Percentiles rank a stretch among this genome's conserved stretches.
Evolutionary conservation across 495 filamentous ascomycete genomes (phyloP).

Genomic region (Lentithecium fluviatile): DNA sequence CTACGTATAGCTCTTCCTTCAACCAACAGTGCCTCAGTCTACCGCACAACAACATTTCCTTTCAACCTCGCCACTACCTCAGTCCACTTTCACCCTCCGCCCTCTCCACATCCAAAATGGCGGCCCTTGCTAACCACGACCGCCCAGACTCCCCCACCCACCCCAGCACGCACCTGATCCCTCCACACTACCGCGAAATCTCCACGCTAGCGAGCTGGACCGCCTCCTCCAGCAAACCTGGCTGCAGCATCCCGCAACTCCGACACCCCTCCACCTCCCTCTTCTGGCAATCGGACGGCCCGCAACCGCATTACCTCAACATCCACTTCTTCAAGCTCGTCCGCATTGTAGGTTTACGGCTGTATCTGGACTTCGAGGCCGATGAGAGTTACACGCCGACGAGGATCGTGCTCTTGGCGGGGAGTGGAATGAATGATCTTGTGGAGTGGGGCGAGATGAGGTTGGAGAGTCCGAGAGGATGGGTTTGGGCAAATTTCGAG

Average conservation of each 20-base stretch:
- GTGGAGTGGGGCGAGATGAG: slow-evolving; percentile 77
- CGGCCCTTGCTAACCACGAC: no score
- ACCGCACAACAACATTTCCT: no score
- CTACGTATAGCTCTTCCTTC: no score
- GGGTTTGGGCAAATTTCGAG: slow-evolving; percentile 79
- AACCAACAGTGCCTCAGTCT: no score
- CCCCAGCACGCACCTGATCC: no score
- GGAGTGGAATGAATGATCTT: slow-evolving; percentile 83
- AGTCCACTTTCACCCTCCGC: no score
- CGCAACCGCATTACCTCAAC: slow-evolving; percentile 90
- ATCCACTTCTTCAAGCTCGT: slow-evolving; percentile 95
- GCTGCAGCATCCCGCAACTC: slow-evolving; percentile 82
- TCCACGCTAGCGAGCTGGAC: slow-evolving; percentile 92
- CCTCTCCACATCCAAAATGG: no score
- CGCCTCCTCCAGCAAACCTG: slow-evolving; percentile 86
- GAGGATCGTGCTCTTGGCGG: slow-evolving; percentile 79
- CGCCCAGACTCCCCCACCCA: neutral
- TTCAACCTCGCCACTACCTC: no score
- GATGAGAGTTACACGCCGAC: slow-evolving; percentile 99
- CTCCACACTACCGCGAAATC: slow-evolving; percentile 71
- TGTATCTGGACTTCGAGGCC: slow-evolving; percentile 84
- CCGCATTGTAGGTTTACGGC: slow-evolving; percentile 73
- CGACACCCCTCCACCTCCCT: slow-evolving; percentile 72
- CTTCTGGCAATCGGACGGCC: slow-evolving; percentile 98
- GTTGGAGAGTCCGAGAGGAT: slow-evolving; percentile 78